A percentile compares a stretch with the other conserved stretches of the same genome.
Evolutionary conservation across 495 filamentous ascomycete species (phyloP).

Genomic region (Thozetella sp.): DNA sequence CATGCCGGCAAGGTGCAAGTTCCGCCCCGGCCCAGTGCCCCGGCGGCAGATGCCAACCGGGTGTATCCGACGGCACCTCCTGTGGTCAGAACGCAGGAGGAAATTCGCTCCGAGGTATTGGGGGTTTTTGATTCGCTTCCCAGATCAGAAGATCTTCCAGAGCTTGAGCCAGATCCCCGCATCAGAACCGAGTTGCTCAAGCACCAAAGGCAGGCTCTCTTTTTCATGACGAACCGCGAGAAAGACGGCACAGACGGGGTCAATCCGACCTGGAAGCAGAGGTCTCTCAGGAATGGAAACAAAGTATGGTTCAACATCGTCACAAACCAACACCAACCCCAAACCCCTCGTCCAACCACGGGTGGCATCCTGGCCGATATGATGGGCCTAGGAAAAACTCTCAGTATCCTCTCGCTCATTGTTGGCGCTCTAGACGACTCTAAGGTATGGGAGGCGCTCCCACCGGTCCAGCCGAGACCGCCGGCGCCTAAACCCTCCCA

Average conservation of each 20-base stretch:
- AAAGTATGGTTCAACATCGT: conserved; percentile 79
- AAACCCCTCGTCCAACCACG: conserved; percentile 69
- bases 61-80: conserved; percentile 14
- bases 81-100: conserved; percentile 68
- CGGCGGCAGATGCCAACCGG: conserved; percentile 11
- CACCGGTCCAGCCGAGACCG: conserved; percentile 37
- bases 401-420: conserved; percentile 83
- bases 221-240: conserved; percentile 87
- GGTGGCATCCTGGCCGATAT: conserved; percentile 96
- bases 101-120: conserved; percentile 81
- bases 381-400: conserved; percentile 96
- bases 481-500: conserved; percentile 35
- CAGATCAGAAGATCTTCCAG: conserved; percentile 73
- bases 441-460: conserved; percentile 51
- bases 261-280: conserved; percentile 75
- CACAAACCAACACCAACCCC: conserved; percentile 63
- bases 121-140: conserved; percentile 84
- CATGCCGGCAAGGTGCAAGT: conserved; percentile 41
- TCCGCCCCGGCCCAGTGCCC: conserved; percentile 28
- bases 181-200: conserved; percentile 73
- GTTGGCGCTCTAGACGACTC: conserved; percentile 63
- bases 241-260: conserved; percentile 54
- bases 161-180: conserved; percentile 63
- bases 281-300: conserved; percentile 49
- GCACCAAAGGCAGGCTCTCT: conserved; percentile 90